Evolutionary conservation across 768 basidiomycete genomes (phyloP).

Genomic region (Hygrophorus pudorinus): DNA sequence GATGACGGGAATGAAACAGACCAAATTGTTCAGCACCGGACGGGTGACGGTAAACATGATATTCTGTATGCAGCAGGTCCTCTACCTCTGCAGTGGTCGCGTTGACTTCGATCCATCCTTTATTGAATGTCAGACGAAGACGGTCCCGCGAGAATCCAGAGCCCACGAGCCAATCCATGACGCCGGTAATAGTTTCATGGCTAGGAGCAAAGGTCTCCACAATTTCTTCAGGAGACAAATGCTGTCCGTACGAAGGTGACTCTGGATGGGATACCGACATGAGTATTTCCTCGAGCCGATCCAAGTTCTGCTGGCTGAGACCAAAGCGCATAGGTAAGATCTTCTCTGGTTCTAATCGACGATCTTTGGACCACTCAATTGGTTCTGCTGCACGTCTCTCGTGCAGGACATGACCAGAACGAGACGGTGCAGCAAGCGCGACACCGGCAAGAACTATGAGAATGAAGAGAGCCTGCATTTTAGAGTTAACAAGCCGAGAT

Average conservation of each 20-base stretch:
- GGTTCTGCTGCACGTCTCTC: conserved; percentile 16
- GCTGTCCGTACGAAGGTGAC: conserved; percentile 24
- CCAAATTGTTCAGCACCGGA: conserved; percentile 22
- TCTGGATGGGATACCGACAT: conserved; percentile 25
- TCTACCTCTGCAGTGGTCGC: conserved; percentile 23
- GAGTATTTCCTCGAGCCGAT: conserved; percentile 19
- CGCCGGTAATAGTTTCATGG: conserved; percentile 15
- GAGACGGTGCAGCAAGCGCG: background rate
- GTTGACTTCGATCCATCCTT: conserved; percentile 23
- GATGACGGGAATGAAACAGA: conserved; percentile 2
- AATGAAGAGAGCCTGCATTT: too few relatives aligned
- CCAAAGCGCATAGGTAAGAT: conserved; percentile 24
- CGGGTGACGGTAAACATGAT: conserved; percentile 22
- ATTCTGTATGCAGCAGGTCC: conserved; percentile 20
- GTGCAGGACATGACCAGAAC: conserved; percentile 11
- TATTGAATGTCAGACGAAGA: conserved; percentile 14
- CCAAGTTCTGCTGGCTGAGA: conserved; percentile 24
- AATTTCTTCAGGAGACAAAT: conserved; percentile 23
- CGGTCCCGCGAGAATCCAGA: conserved; percentile 17
- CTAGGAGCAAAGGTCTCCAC: conserved; percentile 22
- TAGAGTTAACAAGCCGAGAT: too few relatives aligned
- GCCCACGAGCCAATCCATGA: conserved; percentile 21
- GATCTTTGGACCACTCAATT: conserved; percentile 7
- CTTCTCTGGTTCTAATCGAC: conserved; percentile 15
- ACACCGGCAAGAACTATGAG: background rate